Evolutionary conservation across 805 yeast species (phyloP).

Genomic region (Candida loeiensis): DNA sequence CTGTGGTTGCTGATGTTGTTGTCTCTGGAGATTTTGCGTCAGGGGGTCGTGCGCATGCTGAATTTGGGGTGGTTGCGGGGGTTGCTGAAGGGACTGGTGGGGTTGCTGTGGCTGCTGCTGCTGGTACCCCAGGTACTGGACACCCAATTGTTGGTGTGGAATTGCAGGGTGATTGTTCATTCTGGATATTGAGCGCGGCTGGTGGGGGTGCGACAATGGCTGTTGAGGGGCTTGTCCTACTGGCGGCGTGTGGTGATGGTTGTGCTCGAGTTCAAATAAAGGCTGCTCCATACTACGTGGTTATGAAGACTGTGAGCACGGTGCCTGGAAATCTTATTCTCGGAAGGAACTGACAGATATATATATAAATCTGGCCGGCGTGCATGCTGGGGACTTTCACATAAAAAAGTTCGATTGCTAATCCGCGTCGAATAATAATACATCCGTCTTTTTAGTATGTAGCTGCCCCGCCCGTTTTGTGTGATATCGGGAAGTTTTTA

Average conservation of each 20-base stretch:
- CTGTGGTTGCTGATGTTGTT: conserved; percentile 11
- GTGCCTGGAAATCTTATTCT: conserved; percentile 3
- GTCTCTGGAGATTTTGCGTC: background rate
- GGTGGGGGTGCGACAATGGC: conserved; percentile 6
- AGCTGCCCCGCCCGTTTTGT: conserved; percentile 3
- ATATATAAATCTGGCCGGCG: conserved; percentile 4
- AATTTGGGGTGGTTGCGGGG: conserved; percentile 6
- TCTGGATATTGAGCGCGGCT: conserved; percentile 7
- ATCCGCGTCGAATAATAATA: conserved; percentile 3
- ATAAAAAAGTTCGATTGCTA: conserved; percentile 4
- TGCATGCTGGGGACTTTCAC: conserved; percentile 4
- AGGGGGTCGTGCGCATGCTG: conserved; percentile 8
- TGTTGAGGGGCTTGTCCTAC: background rate
- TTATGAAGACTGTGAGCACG: conserved; percentile 9
- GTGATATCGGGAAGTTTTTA: background rate
- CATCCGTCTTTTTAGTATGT: conserved; percentile 1
- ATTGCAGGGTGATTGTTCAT: conserved; percentile 10
- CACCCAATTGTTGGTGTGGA: conserved; percentile 8
- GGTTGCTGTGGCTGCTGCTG: conserved; percentile 9
- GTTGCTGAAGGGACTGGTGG: conserved; percentile 7
- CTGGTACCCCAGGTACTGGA: conserved; percentile 2
- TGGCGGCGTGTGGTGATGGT: conserved; percentile 5
- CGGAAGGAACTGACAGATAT: conserved; percentile 8
- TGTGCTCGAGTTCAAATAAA: conserved; percentile 12
- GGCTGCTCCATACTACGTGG: conserved; percentile 15